These are phyloP conservation scores for Fomitopsis pinicola DNA, from an alignment of 1,284 basidiomycete species.

Conservation along the genomic window DNA sequence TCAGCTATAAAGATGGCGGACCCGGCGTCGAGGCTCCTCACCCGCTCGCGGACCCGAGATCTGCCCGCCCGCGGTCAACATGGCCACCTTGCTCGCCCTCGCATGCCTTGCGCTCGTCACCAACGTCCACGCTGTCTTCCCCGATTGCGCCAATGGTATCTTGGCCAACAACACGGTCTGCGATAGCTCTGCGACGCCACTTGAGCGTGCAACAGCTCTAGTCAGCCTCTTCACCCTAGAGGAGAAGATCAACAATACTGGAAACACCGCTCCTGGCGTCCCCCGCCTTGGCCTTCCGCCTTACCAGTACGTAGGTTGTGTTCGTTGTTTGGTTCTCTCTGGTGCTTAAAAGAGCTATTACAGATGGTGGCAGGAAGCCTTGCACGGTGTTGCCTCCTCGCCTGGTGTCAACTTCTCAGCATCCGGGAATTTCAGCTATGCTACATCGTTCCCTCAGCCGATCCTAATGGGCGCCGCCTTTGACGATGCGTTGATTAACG, in stretches of 20 bases:
- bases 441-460: constrained; percentile 50
- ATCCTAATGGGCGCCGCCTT: constrained; percentile 33
- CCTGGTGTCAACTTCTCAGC: constrained; percentile 47
- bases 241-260: constrained; percentile 47
- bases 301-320: constrained; percentile 41
- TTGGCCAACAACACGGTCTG: constrained; percentile 44
- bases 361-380: constrained; percentile 10
- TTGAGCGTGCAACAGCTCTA: constrained; percentile 44
- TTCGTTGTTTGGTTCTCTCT: constrained; percentile 22
- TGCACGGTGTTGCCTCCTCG: constrained; percentile 51
- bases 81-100: constrained; percentile 5
- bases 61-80: neutral
- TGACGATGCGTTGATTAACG: constrained; percentile 47
- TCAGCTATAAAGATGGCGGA: constrained; percentile 1
- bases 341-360: neutral
- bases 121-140: constrained; percentile 27
- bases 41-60: neutral
- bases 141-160: constrained; percentile 42
- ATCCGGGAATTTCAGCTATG: constrained; percentile 47
- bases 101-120: constrained; percentile 1
- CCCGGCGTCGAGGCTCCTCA: neutral
- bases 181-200: constrained; percentile 39
- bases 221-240: constrained; percentile 42
- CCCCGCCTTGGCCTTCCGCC: constrained; percentile 44
- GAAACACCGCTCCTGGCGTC: constrained; percentile 45